Base-by-base conservation (phyloP, 1,139 yeast species). In the Wickerhamomyces sp. region DNA sequence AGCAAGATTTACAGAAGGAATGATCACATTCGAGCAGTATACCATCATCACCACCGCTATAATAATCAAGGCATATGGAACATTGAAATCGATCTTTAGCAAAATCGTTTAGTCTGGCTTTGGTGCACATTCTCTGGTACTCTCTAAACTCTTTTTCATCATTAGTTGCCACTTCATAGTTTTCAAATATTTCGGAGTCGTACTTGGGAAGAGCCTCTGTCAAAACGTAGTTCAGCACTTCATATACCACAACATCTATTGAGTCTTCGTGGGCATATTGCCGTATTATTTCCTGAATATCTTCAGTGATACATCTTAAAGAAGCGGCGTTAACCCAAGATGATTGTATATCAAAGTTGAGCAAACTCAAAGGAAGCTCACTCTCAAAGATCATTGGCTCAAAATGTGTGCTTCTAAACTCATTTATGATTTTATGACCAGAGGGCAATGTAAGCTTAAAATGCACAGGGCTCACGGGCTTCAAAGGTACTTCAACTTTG, bases 31-130 rank as follows among this genome's bases (percentile, higher is more conserved):
- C 54, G 0, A 65, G 66, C 36, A 81, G 63, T 41, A 58, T 47
- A 7, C 70, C 64, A 52, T 78, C 71, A 1, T 78, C 71, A 1
- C 39, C 37, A 2, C 90, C 89, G 45, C 72, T 74, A 39, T 61
- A 61, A 31, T 64, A 68, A 28, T 65, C 69, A 50, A 78, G 80
- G 49, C 89, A 81, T 2, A 81, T 79, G 16, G 73, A 76, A 54
- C 89, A 82, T 3, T 61, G 52, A 49, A 70, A 78, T 3, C 81
- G 67, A 25, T 58, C 55, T 12, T 47, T 41, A 6, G 67, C 50
- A 48, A 76, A 74, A 15, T 63, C 60, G 1, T 55, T 46, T 17
- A 53, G 45, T n/a, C 55, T 43, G 1, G 60, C 59, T 6, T 43
- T 24, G 5, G 42, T 32, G 43, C 65, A 57, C 29, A 56, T 52